Percentiles rank a stretch among this genome's conserved stretches.
Evolutionary conservation across 345 rosid species (phyloP).

Genomic region (Citrus hindsii): DNA sequence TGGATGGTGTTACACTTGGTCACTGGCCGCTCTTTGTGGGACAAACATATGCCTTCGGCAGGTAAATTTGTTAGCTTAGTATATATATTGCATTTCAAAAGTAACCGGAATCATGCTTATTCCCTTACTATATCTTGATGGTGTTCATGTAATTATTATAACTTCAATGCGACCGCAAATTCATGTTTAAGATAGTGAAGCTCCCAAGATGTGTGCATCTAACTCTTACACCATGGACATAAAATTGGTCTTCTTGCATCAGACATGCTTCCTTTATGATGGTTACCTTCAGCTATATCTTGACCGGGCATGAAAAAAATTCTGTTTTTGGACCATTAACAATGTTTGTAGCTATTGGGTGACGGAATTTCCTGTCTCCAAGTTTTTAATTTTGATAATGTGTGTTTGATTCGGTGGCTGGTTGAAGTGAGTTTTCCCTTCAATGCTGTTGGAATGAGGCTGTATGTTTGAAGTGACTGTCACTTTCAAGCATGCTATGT

Average conservation of each 20-base stretch:
- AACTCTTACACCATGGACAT: neutral
- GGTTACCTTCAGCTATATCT: neutral
- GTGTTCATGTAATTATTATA: too few relatives aligned
- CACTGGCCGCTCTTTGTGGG: slow-evolving; percentile 76
- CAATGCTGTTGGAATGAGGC: neutral
- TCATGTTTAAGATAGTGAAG: neutral
- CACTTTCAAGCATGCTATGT: neutral
- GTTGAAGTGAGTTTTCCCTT: neutral
- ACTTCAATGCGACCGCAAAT: neutral
- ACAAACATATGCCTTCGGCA: slow-evolving; percentile 65
- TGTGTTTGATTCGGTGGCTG: neutral
- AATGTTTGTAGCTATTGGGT: neutral
- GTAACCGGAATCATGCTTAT: neutral
- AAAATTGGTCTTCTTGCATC: neutral
- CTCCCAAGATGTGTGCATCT: neutral
- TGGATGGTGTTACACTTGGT: slow-evolving; percentile 93
- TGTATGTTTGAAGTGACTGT: neutral
- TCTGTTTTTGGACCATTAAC: neutral
- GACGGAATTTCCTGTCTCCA: neutral
- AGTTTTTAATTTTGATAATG: neutral
- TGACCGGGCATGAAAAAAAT: neutral
- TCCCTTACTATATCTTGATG: neutral
- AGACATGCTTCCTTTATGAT: neutral
- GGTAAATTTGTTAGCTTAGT: slow-evolving; percentile 30
- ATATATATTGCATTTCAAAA: neutral